Base-by-base conservation (phyloP, 768 basidiomycete genomes). In the Rhodosporidiobolus sp. region DNA sequence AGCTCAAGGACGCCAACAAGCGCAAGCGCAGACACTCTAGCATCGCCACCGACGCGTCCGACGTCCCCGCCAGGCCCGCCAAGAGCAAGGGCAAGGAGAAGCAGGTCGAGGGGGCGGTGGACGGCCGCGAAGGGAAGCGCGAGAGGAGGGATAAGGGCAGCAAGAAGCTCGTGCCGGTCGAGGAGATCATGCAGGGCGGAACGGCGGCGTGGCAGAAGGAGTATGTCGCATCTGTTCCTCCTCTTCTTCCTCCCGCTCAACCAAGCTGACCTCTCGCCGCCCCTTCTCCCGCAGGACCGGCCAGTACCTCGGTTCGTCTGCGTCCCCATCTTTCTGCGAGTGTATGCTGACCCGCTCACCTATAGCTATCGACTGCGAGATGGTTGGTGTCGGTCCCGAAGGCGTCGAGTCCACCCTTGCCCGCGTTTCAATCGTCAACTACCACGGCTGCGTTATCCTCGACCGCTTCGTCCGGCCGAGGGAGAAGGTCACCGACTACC, bases 311-410 rank as follows among this genome's bases (percentile, higher is more conserved):
- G 70, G 74, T 65, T 20, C 24, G 64, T 43, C 22, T n/a, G 32
- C 4, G 7, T 46, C 14, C 35, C 5, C 14, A 14, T 43, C n/a
- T 20, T 24, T n/a, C n/a, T 12, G 6, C 24, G 28, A 38, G 5
- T 22, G 7, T 19, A 30, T 16, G 6, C 58, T 19, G 26, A 50
- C 11, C 22, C 11, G 28, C 20, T 28, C n/a, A 26, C 38, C 26
- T 73, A 82, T 96, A 54, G 88, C 92, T 0, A 83, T 99, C 38
- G 95, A 99, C 81, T 98, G 95, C 77, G 95, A 98, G 81, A 96
- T 98, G 93, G 94, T 98, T 19, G 94, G 94, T 9, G 86, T 95
- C n/a, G 93, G 93, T 1, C 84, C 87, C n/a, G 85, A 88, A 48
- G 92, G 91, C 30, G 81, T 81, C 5, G 92, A 95, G 79, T 92